Percentiles rank a stretch among this genome's conserved stretches.
Conservation (phyloP, 176 grass and related monocot species). For the Ampelocalamus luodianensis region DNA sequence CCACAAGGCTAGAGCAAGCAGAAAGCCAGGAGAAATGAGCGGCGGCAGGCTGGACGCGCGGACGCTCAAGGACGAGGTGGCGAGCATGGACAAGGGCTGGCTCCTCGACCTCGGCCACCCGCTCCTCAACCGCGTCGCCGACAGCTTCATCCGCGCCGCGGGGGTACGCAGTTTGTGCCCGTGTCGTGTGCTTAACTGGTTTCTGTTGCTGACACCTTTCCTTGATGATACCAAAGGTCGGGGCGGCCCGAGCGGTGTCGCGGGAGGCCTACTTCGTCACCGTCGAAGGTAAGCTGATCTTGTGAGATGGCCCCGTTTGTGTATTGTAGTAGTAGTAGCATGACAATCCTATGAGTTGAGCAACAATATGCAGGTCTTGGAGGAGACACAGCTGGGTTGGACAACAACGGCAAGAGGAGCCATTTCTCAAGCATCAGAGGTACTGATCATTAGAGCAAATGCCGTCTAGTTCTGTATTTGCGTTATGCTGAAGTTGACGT, state of each 20-base stretch:
- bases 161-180: slow-evolving; percentile 41
- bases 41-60: slow-evolving; percentile 61
- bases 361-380: slow-evolving; percentile 14
- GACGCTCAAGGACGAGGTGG: slow-evolving; percentile 60
- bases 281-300: slow-evolving; percentile 43
- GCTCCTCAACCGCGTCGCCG: slow-evolving; percentile 72
- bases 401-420: slow-evolving; percentile 54
- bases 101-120: slow-evolving; percentile 89
- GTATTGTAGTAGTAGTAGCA: too few relatives aligned
- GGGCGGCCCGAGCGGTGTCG: slow-evolving; percentile 73
- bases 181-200: not conserved
- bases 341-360: too few relatives aligned
- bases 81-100: slow-evolving; percentile 56
- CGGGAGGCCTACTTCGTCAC: slow-evolving; percentile 80
- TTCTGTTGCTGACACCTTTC: too few relatives aligned
- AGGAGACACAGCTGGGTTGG: slow-evolving; percentile 42
- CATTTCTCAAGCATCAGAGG: slow-evolving; percentile 61
- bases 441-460: not conserved
- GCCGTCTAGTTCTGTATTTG: too few relatives aligned
- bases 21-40: slow-evolving; percentile 15
- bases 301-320: too few relatives aligned
- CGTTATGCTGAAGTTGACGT: not conserved
- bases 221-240: slow-evolving; percentile 29
- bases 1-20: too few relatives aligned
- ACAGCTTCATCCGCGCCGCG: slow-evolving; percentile 87